These are phyloP conservation scores for Suhomyces prunicola DNA, from an alignment of 805 yeast species.

Conservation along the genomic window DNA sequence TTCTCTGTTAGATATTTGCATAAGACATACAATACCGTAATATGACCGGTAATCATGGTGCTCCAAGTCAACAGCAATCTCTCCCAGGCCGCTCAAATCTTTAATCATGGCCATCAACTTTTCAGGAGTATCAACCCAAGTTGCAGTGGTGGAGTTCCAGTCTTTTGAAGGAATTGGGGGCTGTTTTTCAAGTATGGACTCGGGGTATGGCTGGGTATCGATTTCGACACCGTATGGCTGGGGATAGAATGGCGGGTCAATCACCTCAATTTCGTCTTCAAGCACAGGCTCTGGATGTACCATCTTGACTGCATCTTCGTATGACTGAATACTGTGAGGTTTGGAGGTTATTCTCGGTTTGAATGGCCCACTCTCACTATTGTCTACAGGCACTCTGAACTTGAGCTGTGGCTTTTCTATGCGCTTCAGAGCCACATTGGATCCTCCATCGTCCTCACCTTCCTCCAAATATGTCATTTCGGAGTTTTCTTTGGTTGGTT, in stretches of 20 bases:
- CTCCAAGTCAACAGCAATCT: conserved; percentile 90
- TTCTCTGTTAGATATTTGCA: conserved; percentile 86
- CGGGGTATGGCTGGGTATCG: conserved; percentile 64
- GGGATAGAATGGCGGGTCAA: conserved; percentile 55
- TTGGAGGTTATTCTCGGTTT: conserved; percentile 67
- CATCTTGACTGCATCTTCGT: conserved; percentile 46
- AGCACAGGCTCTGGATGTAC: conserved; percentile 25
- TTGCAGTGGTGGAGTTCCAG: conserved; percentile 64
- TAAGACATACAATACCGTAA: conserved; percentile 84
- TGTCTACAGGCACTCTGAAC: conserved; percentile 62
- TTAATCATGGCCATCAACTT: conserved; percentile 52
- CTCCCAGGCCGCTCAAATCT: conserved; percentile 49
- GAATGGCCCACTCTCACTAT: conserved; percentile 69
- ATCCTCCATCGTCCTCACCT: conserved; percentile 10
- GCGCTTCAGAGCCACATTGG: conserved; percentile 13
- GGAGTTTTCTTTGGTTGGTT: conserved; percentile 8
- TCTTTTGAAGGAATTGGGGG: conserved; percentile 53
- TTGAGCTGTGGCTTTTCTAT: conserved; percentile 65
- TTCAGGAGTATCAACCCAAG: conserved; percentile 66
- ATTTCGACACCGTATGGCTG: conserved; percentile 87
- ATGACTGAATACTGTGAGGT: conserved; percentile 63
- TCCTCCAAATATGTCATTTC: conserved; percentile 54
- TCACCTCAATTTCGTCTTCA: conserved; percentile 31
- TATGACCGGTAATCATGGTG: conserved; percentile 92
- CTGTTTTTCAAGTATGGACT: conserved; percentile 36